Base-by-base conservation (phyloP, 75 land plant genomes). In the Chamaecyparis obtusa region DNA sequence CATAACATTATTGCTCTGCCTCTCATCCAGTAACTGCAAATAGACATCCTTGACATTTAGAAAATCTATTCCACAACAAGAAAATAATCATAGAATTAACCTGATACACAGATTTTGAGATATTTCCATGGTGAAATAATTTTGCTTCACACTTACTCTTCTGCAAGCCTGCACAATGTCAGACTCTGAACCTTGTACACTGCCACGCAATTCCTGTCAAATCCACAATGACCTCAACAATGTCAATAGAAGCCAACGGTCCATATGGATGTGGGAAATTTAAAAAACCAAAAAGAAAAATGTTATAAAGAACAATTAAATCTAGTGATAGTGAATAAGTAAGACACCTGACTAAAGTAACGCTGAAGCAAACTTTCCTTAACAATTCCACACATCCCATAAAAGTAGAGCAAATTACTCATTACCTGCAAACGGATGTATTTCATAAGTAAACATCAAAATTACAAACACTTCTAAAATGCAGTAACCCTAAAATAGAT, bases 311-410 rank as follows among this genome's bases (percentile, higher is more conserved):
- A 43, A 2, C 49, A 72, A 32, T 72, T 64, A 64, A 27, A 64
- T 64, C n/a, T 7, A 64, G 37, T 71, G 13, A 74, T 33, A 85
- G 30, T 84, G 84, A 10, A 83, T 36, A 14, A 37, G 2, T 86
- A n/a, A n/a, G 86, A 24, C 87, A 98, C 99, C 94, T 92, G 93
- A 76, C 99, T 94, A 86, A 98, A 96, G 78, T 96, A 98, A 8
- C 99, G 92, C 86, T 96, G 92, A 41, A 98, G 90, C 33, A 98
- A 88, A 32, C 86, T 88, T 3, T 98, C 99, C 91, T 96, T 95
- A 27, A 98, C 93, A 84, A 98, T 55, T 36, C 90, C 89, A 85
- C 96, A 95, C 95, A 94, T 98, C 9, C 99, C 99, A 89, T 94
- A 96, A 85, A 87, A 96, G 83, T 98, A 98, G 1, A 98, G 94